phyloP scores from a whole-genome alignment of 2,329 filamentous ascomycete species.

The Trichoderma sp. region DNA sequence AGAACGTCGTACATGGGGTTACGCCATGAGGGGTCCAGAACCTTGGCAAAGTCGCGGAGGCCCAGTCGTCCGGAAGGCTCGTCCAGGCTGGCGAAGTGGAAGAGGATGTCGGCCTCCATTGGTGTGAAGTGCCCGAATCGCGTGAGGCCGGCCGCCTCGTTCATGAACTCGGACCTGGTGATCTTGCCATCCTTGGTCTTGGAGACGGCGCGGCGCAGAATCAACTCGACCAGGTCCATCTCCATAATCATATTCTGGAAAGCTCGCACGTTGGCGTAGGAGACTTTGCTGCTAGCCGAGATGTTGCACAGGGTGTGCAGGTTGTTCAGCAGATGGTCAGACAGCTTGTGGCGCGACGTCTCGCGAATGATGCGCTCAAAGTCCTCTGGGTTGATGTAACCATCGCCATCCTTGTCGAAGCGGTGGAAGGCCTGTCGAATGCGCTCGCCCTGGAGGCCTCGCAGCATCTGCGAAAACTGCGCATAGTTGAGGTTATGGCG shows the following conservation, averaged over 20 bases:
- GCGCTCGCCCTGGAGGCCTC: constrained; percentile 90
- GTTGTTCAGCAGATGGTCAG: constrained; percentile 89
- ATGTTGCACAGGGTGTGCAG: constrained; percentile 94
- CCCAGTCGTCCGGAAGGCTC: constrained; percentile 82
- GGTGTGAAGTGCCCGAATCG: constrained; percentile 95
- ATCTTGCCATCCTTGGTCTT: constrained; percentile 90
- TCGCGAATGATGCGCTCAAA: constrained; percentile 96
- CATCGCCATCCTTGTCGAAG: constrained; percentile 87
- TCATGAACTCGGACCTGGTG: constrained; percentile 87
- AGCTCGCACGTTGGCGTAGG: constrained; percentile 93
- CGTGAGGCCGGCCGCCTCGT: constrained; percentile 86
- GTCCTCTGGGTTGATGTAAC: constrained; percentile 91
- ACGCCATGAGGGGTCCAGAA: constrained; percentile 90
- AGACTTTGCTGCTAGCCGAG: constrained; percentile 85
- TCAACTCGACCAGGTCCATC: constrained; percentile 95
- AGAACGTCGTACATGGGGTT: constrained; percentile 53
- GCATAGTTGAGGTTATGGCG: constrained; percentile 90
- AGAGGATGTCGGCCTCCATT: constrained; percentile 97
- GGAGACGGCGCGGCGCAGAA: constrained; percentile 79
- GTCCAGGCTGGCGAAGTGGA: constrained; percentile 94
- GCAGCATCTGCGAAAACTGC: constrained; percentile 97
- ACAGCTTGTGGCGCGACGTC: constrained; percentile 92
- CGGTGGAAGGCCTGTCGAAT: constrained; percentile 92
- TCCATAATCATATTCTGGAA: constrained; percentile 98
- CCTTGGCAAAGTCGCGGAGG: constrained; percentile 84